Base-by-base conservation (phyloP, 106 monocot species). In the Platanthera zijinensis region DNA sequence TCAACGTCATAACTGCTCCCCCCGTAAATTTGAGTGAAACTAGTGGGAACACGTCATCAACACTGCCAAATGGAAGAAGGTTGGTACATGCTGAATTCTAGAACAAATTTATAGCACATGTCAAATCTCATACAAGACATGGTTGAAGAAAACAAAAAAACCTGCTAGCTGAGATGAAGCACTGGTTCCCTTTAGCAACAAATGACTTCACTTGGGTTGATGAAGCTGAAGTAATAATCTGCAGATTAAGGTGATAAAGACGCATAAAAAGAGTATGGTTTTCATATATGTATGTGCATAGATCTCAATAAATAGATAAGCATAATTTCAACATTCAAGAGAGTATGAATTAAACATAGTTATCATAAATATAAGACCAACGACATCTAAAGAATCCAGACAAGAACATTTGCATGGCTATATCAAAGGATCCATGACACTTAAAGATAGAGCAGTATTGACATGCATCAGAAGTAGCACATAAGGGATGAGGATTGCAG, bases 161-260 rank as follows among this genome's bases (percentile, higher is more conserved):
- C 96, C 93, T 89, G 93, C 77, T 80, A 64, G 87, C 51, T 46
- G 87, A 86, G 22, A 88, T 46, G 80, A 93, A 96, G 69, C 96
- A 96, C 67, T 83, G 84, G 19, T 82, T 89, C 50, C 89, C 93
- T 82, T 91, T 87, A n/a, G 57, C 53, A 81, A 75, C 63, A 78
- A 83, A 52, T 8, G 86, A 53, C 53, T 78, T 84, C 19, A 86
- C 93, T 13, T 75, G 51, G 50, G 50, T 79, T 76, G 81, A 75
- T 75, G 89, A 84, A 71, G 84, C 75, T 54, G 89, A 81, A 74
- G 86, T 59, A 78, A 80, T 48, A 76, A 94, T 83, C 94, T 94
- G 85, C 72, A 72, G 3, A 72, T 72, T 72, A 11, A 8, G 72
- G 63, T 1, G 69, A 71, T 30, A 45, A 70, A 48, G 3, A 47